phyloP scores from a whole-genome alignment of 805 yeast genomes.

The Isabelozyma rhagii region DNA sequence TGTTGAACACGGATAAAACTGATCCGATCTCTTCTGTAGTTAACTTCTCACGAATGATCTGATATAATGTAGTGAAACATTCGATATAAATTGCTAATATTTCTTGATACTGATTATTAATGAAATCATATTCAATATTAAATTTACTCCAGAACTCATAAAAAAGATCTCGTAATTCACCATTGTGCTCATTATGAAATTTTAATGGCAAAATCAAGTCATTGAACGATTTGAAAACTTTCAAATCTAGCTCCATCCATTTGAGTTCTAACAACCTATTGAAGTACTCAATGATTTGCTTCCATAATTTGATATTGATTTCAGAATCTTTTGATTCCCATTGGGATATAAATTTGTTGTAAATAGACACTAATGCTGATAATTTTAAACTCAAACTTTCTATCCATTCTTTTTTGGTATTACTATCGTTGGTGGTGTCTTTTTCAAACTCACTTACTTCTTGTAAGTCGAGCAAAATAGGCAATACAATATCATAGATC shows the following conservation, averaged over 20 bases:
- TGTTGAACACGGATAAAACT: conserved; percentile 57
- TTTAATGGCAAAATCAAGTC: conserved; percentile 41
- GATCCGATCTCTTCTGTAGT: conserved; percentile 39
- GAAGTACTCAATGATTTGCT: conserved; percentile 49
- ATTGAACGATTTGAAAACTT: conserved; percentile 53
- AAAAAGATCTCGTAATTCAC: conserved; percentile 29
- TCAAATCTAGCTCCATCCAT: conserved; percentile 51
- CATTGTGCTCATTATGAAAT: not conserved
- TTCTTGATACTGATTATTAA: conserved; percentile 54
- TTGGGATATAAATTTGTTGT: conserved; percentile 46
- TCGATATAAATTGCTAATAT: conserved; percentile 54
- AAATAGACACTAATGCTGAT: conserved; percentile 65
- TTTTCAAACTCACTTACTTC: conserved; percentile 9
- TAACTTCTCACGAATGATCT: conserved; percentile 27
- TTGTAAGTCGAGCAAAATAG: conserved; percentile 38
- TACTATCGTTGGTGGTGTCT: not conserved
- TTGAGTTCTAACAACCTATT: conserved; percentile 33
- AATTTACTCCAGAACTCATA: conserved; percentile 51
- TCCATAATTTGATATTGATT: conserved; percentile 47
- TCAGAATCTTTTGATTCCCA: conserved; percentile 12
- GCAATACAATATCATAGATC: conserved; percentile 62
- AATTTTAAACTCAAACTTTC: conserved; percentile 63
- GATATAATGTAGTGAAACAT: conserved; percentile 49
- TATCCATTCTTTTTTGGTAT: conserved; percentile 41
- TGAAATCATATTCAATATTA: conserved; percentile 38